A percentile compares a stretch with the other conserved stretches of the same genome.
Conservation (phyloP, 2,329 filamentous ascomycete genomes). For the Ophiocordyceps sinensis region DNA sequence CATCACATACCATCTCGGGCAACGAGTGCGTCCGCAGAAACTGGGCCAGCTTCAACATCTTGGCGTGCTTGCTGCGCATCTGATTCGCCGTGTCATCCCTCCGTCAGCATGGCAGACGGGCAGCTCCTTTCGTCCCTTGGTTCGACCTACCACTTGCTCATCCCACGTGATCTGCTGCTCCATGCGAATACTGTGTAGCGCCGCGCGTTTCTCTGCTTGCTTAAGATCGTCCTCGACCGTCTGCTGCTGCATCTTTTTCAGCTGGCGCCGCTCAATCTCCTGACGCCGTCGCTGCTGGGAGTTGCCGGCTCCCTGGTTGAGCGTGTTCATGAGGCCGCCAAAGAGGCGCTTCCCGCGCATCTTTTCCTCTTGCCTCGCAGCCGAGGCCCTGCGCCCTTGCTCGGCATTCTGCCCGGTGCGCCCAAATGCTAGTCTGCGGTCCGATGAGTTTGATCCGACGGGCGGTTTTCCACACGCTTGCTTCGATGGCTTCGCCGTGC, state of each 20-base stretch:
- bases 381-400: constrained; percentile 4
- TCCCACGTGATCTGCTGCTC: constrained; percentile 64
- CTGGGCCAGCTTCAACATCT: constrained; percentile 55
- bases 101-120: not conserved
- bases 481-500: constrained; percentile 10
- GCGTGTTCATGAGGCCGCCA: constrained; percentile 62
- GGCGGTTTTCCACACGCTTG: not conserved
- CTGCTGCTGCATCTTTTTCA: constrained; percentile 60
- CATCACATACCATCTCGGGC: constrained; percentile 55
- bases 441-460: not conserved
- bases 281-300: constrained; percentile 53
- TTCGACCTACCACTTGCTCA: constrained; percentile 47
- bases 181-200: constrained; percentile 44
- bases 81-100: constrained; percentile 17
- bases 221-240: constrained; percentile 55
- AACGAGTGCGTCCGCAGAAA: constrained; percentile 58
- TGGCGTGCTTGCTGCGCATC: constrained; percentile 64
- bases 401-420: not conserved
- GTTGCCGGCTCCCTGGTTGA: constrained; percentile 56
- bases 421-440: not conserved
- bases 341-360: constrained; percentile 77
- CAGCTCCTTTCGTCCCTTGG: not conserved
- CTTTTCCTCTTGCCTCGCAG: constrained; percentile 51
- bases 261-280: constrained; percentile 72
- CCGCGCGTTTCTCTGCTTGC: constrained; percentile 49